Evolutionary conservation across 495 filamentous ascomycete genomes (phyloP), one percentile per base, ranked within the genome.

Genomic region (Trichoderma erinaceum): DNA sequence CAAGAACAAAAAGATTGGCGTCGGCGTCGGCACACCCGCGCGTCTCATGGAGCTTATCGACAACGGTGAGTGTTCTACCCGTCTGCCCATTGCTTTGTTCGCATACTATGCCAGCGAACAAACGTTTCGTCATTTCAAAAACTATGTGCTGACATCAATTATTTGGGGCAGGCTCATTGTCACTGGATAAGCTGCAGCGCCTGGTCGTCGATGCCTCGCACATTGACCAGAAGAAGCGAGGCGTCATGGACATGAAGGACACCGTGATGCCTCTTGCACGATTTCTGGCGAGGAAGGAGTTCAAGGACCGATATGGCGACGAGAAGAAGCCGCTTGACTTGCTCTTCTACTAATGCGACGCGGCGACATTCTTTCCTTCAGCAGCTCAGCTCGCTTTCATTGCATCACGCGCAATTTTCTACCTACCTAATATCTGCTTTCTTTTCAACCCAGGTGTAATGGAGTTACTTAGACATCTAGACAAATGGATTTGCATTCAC

Each of bases 221-320:
- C 72, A 88, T 97, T 70, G 92, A 98, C 75, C 86, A 90, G 74
- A 99, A 99, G 81, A 92, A 96, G 79, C 84, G 93, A 61, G 90
- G 91, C 6, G 87, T 98, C 66, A 86, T 96, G 72, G 96, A 98
- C 69, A 96, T 97, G 90, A 89, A 88, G 71, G 95, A 99, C 66
- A 92, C 89, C 3, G 88, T 90, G 77, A 76, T 90, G 67, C 90
- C 93, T 1, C 82, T 97, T 29, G 79, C 90, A 43, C 81, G 85
- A 69, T 82, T 93, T 68, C 81, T 97, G 3, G 84, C 86, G 44
- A 83, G 84, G 48, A 73, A 80, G 13, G 88, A 91, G 70, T 80
- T 96, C 68, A 90, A 89, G 73, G 84, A 86, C 64, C 86, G 86
- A 50, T 96, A 91, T 72, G 82, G 78, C 3, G 78, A 79, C 68